Evolutionary conservation across 2,329 filamentous ascomycete genomes (phyloP).

Genomic region (Penicillium capsulatum): DNA sequence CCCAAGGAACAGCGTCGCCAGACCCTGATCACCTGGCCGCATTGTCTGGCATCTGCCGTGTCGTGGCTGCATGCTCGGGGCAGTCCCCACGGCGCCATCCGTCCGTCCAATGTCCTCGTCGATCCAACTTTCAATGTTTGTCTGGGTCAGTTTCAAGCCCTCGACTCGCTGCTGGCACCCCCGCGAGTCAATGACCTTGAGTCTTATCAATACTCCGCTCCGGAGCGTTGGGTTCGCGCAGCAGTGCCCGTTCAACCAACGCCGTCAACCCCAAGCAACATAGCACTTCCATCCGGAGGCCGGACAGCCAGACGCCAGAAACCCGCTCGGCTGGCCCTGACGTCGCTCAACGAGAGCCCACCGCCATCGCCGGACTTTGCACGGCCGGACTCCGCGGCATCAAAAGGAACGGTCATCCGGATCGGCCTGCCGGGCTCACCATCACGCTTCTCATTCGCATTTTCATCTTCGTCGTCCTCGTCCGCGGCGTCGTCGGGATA

Average conservation of each 20-base stretch:
- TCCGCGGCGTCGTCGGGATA: slow-evolving; percentile 6
- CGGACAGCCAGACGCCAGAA: slow-evolving; percentile 35
- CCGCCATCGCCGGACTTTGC: slow-evolving; percentile 20
- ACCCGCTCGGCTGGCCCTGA: slow-evolving; percentile 18
- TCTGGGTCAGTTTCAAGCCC: slow-evolving; percentile 55
- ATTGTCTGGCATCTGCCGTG: slow-evolving; percentile 52
- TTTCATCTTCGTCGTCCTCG: slow-evolving; percentile 35
- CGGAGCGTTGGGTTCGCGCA: slow-evolving; percentile 49
- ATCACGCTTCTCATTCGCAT: slow-evolving; percentile 29
- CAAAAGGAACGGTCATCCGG: slow-evolving; percentile 35
- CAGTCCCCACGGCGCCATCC: slow-evolving; percentile 53
- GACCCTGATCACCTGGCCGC: slow-evolving; percentile 45
- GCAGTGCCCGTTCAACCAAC: slow-evolving; percentile 30
- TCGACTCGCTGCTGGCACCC: slow-evolving; percentile 52
- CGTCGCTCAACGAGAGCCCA: slow-evolving; percentile 23
- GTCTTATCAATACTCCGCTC: slow-evolving; percentile 56
- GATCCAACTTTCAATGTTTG: slow-evolving; percentile 54
- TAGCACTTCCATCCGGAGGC: slow-evolving; percentile 40
- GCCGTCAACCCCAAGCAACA: slow-evolving; percentile 21
- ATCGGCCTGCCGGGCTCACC: slow-evolving; percentile 30
- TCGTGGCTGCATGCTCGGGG: slow-evolving; percentile 55
- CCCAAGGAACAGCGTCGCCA: slow-evolving; percentile 41
- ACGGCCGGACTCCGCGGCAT: slow-evolving; percentile 31
- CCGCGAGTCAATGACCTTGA: slow-evolving; percentile 54
- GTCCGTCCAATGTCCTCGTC: slow-evolving; percentile 58